Base-by-base conservation (phyloP, 805 yeast genomes). In the Priceomyces medius region DNA sequence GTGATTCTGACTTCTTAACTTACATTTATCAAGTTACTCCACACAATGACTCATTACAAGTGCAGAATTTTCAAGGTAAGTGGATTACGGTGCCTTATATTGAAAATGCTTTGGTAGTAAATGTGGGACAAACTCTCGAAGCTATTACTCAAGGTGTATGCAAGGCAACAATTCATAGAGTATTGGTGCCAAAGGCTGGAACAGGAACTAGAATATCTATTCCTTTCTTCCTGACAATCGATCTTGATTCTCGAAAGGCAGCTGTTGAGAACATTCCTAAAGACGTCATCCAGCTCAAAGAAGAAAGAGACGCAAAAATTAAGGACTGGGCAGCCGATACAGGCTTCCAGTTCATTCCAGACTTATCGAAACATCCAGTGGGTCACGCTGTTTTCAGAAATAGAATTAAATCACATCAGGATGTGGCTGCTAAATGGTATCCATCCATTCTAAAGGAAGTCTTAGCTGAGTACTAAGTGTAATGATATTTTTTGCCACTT, bases 1-100 rank as follows among this genome's bases (percentile, higher is more conserved):
- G 85, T 43, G 89, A 83, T 51, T 76, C 81, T 3, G 85, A 80
- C 41, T 66, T 81, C 51, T 53, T 81, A 20, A 81, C 86, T 0
- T 78, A 70, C 53, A 78, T 82, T 9, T 76, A 71, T 48, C 85
- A 81, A 51, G 85, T 80, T 8, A 64, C 76, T 1, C 63, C 58
- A 12, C 77, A 73, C 42, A 24, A 42, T 7, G 68, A 77, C 28
- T 79, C 83, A 1, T 62, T 80, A 27, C 81, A 80, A 49, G 83
- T 79, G 7, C 74, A 77, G 44, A 74, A 75, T 45, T 68, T 73
- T 45, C 69, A 73, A 37, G 83, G 83, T 7, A 58, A 74, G 19
- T 80, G 85, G 85, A 59, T 80, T 23, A 61, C 73, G 4, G 81
- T 79, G 7, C 73, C 76, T 2, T 77, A 80, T 20, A 51, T 74